A percentile compares a stretch with the other conserved stretches of the same genome.
phyloP scores from a whole-genome alignment of 129 eudicot genomes.

The Helichrysum umbraculigerum region DNA sequence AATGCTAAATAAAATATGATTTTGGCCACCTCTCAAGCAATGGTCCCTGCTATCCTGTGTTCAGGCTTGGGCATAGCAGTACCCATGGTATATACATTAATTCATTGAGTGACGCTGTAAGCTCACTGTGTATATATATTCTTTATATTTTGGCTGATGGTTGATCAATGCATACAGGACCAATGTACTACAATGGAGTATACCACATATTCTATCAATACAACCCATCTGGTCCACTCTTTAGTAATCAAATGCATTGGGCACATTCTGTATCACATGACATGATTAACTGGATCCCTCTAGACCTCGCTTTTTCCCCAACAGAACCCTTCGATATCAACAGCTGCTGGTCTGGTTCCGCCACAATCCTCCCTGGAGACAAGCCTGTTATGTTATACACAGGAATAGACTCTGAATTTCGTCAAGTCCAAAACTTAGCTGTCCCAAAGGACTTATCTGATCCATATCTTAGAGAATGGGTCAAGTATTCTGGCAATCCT shows the following conservation, averaged over 20 bases:
- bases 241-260: conserved; percentile 51
- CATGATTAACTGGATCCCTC: conserved; percentile 61
- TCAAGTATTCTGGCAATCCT: conserved; percentile 52
- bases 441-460: conserved; percentile 57
- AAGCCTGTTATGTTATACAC: conserved; percentile 64
- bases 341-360: conserved; percentile 71
- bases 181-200: conserved; percentile 67
- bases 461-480: conserved; percentile 60
- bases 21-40: no score
- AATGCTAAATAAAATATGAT: no score
- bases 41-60: no score
- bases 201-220: conserved; percentile 75
- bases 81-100: no score
- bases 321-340: conserved; percentile 50
- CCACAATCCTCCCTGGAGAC: conserved; percentile 53
- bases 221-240: conserved; percentile 59
- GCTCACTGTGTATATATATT: no score
- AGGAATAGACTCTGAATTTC: conserved; percentile 41
- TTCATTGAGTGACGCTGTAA: no score
- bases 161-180: conserved; percentile 43
- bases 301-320: conserved; percentile 43
- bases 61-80: no score
- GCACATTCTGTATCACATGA: conserved; percentile 64
- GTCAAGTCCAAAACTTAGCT: conserved; percentile 64
- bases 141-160: no score